Evolutionary conservation across 306 rosid species (phyloP).

Genomic region (Quercus alba): DNA sequence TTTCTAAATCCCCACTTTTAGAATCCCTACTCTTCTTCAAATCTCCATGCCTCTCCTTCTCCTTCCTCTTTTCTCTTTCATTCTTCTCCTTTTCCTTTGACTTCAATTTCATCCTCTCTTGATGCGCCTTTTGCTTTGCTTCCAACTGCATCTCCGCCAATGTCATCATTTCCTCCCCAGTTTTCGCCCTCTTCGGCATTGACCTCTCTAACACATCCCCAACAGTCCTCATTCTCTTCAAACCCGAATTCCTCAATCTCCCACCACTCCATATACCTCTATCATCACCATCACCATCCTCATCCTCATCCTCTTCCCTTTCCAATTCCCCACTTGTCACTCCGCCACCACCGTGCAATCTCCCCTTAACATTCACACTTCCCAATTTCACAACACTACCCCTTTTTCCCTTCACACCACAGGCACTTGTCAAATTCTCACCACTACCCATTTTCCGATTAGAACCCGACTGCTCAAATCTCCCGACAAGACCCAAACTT

Average conservation of each 20-base stretch:
- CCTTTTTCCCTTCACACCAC: constrained; percentile 13
- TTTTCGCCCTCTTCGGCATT: constrained; percentile 34
- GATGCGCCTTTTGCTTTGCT: constrained; percentile 42
- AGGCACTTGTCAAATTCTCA: background rate
- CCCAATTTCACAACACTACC: constrained; percentile 23
- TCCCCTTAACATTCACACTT: constrained; percentile 20
- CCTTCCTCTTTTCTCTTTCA: constrained; percentile 20
- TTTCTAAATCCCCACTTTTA: constrained; percentile 23
- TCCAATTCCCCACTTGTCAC: constrained; percentile 11
- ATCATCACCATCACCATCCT: background rate
- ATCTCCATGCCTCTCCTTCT: constrained; percentile 7
- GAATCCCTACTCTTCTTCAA: constrained; percentile 23
- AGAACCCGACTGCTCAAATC: background rate
- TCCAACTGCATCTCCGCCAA: constrained; percentile 71
- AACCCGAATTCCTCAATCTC: constrained; percentile 36
- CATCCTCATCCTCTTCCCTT: constrained; percentile 5
- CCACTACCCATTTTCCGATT: constrained; percentile 6
- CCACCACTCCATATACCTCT: constrained; percentile 28
- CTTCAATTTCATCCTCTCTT: constrained; percentile 37
- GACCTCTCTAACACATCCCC: constrained; percentile 76
- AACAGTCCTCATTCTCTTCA: constrained; percentile 60
- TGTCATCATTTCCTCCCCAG: constrained; percentile 70
- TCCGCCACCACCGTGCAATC: constrained; percentile 13
- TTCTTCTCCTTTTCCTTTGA: constrained; percentile 32
- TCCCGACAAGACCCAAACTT: constrained; percentile 2